These are phyloP conservation scores for Quercus cerris DNA, from an alignment of 306 rosid genomes.

Conservation along the genomic window DNA sequence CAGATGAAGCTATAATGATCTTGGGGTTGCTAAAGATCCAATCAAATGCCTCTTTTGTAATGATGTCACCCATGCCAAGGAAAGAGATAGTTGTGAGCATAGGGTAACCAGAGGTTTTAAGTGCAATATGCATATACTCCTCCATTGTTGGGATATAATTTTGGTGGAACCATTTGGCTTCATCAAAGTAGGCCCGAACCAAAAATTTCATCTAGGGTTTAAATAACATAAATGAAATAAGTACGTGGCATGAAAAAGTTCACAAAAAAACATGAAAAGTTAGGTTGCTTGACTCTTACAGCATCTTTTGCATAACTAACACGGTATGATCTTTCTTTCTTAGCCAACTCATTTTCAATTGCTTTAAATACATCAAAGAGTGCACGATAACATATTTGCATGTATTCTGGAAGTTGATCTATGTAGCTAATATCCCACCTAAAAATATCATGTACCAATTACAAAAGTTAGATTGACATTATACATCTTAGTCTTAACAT, in stretches of 20 bases:
- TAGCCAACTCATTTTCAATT: slow-evolving; percentile 19
- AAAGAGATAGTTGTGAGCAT: background rate
- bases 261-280: too few species aligned
- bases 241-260: too few species aligned
- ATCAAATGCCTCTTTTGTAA: slow-evolving; percentile 27
- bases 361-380: slow-evolving; percentile 16
- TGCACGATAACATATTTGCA: background rate
- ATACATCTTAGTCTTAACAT: too few species aligned
- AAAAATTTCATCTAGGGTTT: background rate
- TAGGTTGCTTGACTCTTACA: background rate
- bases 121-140: slow-evolving; percentile 28
- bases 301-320: slow-evolving; percentile 20
- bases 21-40: slow-evolving; percentile 32
- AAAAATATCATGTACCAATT: background rate
- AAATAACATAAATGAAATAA: too few species aligned
- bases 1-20: slow-evolving; percentile 14
- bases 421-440: background rate
- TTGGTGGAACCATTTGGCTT: slow-evolving; percentile 33
- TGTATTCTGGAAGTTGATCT: slow-evolving; percentile 6
- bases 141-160: slow-evolving; percentile 32
- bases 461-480: too few species aligned
- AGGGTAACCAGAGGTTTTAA: background rate
- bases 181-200: slow-evolving; percentile 16
- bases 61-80: slow-evolving; percentile 15
- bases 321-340: slow-evolving; percentile 16